These are phyloP conservation scores for Colletotrichum melonis DNA, from an alignment of 2,329 filamentous ascomycete species.

Conservation along the genomic window DNA sequence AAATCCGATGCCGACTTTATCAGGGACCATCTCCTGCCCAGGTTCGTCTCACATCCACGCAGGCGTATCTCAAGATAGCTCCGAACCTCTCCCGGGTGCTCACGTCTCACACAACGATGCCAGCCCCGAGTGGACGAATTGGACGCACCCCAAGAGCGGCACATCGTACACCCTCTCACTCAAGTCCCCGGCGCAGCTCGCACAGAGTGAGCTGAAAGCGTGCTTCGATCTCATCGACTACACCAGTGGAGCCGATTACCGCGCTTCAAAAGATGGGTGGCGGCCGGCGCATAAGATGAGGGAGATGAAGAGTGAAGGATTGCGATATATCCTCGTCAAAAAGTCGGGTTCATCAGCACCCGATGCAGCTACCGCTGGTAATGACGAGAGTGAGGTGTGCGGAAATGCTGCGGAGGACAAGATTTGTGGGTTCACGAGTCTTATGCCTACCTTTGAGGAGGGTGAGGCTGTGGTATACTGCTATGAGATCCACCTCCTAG, in stretches of 20 bases:
- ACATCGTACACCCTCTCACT: slow-evolving; percentile 57
- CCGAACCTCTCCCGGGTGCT: not conserved
- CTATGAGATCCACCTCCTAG: slow-evolving; percentile 80
- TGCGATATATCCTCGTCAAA: slow-evolving; percentile 76
- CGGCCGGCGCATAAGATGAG: slow-evolving; percentile 66
- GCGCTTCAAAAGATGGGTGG: slow-evolving; percentile 72
- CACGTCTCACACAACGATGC: not conserved
- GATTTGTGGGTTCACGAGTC: slow-evolving; percentile 69
- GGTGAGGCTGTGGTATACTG: slow-evolving; percentile 77
- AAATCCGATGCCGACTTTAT: slow-evolving; percentile 62
- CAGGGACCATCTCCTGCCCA: slow-evolving; percentile 57
- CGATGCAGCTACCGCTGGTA: not conserved
- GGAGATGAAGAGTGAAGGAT: slow-evolving; percentile 76
- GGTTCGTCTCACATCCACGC: slow-evolving; percentile 45
- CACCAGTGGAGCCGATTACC: slow-evolving; percentile 75
- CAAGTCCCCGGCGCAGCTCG: slow-evolving; percentile 51
- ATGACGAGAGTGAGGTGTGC: slow-evolving; percentile 36
- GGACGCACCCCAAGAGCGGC: slow-evolving; percentile 62
- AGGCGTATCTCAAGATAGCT: too few relatives aligned
- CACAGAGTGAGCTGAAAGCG: slow-evolving; percentile 56
- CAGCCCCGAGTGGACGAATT: slow-evolving; percentile 50
- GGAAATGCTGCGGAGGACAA: slow-evolving; percentile 37
- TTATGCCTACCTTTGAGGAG: slow-evolving; percentile 79
- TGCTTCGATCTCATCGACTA: slow-evolving; percentile 69
- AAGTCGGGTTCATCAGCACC: not conserved